Evolutionary conservation across 805 yeast species (phyloP), one percentile per base, ranked within the genome.

Genomic region (Saturnispora halmiae): DNA sequence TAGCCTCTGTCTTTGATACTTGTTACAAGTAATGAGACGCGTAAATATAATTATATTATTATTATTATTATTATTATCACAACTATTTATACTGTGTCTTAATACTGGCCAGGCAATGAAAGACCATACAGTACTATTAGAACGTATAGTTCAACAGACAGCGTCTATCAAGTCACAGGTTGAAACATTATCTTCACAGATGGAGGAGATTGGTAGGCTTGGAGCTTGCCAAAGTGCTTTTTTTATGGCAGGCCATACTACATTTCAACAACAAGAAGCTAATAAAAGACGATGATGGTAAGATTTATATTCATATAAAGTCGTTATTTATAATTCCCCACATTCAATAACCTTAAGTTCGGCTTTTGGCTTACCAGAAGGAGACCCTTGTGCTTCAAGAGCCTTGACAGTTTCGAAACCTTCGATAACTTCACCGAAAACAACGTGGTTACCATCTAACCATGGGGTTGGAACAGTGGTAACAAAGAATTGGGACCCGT

Each of bases 401-500:
- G 76, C 78, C 82, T 81, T 79, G 64, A 88, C 85, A 53, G 85
- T 68, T 56, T 87, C 95, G 59, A 70, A 64, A 53, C 96, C 96
- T 46, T 82, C 94, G 48, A 71, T 60, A 49, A 86, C 86, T 69
- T 87, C 94, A 58, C 96, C 96, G 58, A 88, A 88, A 46, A 88
- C 96, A 59, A 85, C 95, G 73, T 87, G 94, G 68, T 81, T 79
- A 49, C 95, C 95, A 59, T 87, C 94, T 64, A 88, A 75, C 90
- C 92, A 84, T 46, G 92, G 82, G 57, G 81, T 71, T 51, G 80
- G 72, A 41, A 83, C 88, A 44, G 95, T 86, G 64, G 96, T 86
- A 70, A 86, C 82, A 76, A 90, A 88, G 69, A 88, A 88, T 70
- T 88, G 97, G 42, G 96, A 87, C 44, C 96, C 96, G 70, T 90